A percentile compares a stretch with the other conserved stretches of the same genome.
These are phyloP conservation scores for Boletus reticuloceps DNA, from an alignment of 768 basidiomycete genomes.

Conservation along the genomic window DNA sequence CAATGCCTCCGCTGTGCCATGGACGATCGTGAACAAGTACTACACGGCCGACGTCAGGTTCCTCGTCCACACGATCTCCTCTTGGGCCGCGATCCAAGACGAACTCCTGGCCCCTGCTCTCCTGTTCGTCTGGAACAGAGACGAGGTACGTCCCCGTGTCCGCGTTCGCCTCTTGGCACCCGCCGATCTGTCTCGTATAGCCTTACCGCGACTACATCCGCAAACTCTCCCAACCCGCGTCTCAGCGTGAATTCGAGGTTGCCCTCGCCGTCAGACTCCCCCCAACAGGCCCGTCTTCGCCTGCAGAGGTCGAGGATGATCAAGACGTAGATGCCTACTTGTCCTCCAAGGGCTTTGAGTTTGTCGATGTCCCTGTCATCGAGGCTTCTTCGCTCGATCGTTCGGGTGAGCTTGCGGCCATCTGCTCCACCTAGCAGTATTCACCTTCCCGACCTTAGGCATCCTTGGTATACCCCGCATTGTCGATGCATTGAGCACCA, in stretches of 20 bases:
- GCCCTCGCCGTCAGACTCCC: constrained; percentile 62
- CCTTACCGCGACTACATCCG: constrained; percentile 56
- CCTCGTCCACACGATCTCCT: constrained; percentile 45
- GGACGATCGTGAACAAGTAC: constrained; percentile 80
- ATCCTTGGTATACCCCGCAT: constrained; percentile 63
- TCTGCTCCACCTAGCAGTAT: neutral
- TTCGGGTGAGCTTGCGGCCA: constrained; percentile 11
- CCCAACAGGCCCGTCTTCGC: constrained; percentile 4
- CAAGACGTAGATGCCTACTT: constrained; percentile 64
- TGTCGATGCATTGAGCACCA: constrained; percentile 75
- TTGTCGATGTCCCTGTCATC: constrained; percentile 45
- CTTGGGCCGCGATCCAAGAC: constrained; percentile 41
- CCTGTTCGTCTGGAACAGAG: constrained; percentile 66
- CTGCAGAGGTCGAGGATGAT: constrained; percentile 42
- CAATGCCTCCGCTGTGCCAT: constrained; percentile 43
- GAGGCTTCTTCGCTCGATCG: constrained; percentile 9
- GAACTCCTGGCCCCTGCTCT: constrained; percentile 55
- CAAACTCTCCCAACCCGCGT: constrained; percentile 46
- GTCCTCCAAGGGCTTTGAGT: constrained; percentile 73
- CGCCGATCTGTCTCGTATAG: constrained; percentile 33
- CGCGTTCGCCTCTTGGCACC: neutral
- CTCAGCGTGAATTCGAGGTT: constrained; percentile 64
- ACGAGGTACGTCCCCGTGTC: constrained; percentile 49
- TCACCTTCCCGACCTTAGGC: constrained; percentile 29
- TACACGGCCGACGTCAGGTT: constrained; percentile 79